A percentile compares a stretch with the other conserved stretches of the same genome.
These are phyloP conservation scores for Rasamsonia emersonii DNA, from an alignment of 2,329 filamentous ascomycete genomes.

Conservation along the genomic window DNA sequence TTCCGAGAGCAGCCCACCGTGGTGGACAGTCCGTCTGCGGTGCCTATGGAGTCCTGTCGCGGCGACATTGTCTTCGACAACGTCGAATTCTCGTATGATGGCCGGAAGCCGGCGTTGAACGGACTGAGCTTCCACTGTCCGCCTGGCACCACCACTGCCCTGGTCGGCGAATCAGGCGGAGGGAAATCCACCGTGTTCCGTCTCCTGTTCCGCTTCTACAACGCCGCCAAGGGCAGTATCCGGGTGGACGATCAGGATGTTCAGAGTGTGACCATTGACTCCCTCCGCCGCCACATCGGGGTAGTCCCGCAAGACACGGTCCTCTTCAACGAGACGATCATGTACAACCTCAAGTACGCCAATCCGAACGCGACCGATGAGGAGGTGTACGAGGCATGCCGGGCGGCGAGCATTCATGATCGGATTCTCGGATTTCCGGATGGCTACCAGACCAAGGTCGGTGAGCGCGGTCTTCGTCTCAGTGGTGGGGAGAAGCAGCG, in stretches of 20 bases:
- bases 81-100: slow-evolving; percentile 85
- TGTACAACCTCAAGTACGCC: slow-evolving; percentile 91
- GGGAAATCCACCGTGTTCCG: slow-evolving; percentile 97
- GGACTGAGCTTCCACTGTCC: slow-evolving; percentile 76
- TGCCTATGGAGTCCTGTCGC: slow-evolving; percentile 56
- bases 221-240: slow-evolving; percentile 69
- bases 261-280: slow-evolving; percentile 81
- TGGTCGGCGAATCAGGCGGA: slow-evolving; percentile 93
- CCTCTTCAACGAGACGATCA: slow-evolving; percentile 85
- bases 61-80: slow-evolving; percentile 82
- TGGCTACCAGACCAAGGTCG: slow-evolving; percentile 80
- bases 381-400: slow-evolving; percentile 72
- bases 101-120: slow-evolving; percentile 73
- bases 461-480: slow-evolving; percentile 76
- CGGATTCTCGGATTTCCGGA: slow-evolving; percentile 85
- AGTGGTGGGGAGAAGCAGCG: slow-evolving; percentile 91
- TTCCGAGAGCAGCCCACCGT: slow-evolving; percentile 96
- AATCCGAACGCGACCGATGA: slow-evolving; percentile 73
- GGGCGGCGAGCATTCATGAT: slow-evolving; percentile 84
- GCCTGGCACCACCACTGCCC: slow-evolving; percentile 87
- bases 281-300: slow-evolving; percentile 81
- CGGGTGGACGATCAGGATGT: slow-evolving; percentile 78
- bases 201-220: slow-evolving; percentile 94
- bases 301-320: slow-evolving; percentile 96
- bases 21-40: slow-evolving; percentile 62